Conservation (phyloP, 2,329 filamentous ascomycete species). For the Exophiala xenobiotica region DNA sequence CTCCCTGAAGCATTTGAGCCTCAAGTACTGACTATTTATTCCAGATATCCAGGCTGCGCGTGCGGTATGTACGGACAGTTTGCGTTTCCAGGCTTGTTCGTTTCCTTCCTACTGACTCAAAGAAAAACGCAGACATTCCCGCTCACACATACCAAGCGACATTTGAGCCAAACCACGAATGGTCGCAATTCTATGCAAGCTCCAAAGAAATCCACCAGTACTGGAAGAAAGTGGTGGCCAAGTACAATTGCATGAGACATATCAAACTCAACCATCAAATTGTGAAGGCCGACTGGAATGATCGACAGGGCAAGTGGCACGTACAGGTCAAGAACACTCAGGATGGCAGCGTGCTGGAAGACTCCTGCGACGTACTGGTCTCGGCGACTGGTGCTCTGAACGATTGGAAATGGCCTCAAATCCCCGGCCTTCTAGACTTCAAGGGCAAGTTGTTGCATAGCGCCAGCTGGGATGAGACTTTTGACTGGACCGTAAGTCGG, state of each 20-base stretch:
- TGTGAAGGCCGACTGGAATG: slow-evolving; percentile 55
- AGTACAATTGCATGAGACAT: slow-evolving; percentile 49
- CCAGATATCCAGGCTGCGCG: slow-evolving; percentile 19
- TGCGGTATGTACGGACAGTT: too few species aligned
- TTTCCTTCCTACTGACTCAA: too few species aligned
- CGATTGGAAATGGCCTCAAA: slow-evolving; percentile 35
- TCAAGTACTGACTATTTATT: slow-evolving; percentile 33
- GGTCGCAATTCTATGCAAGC: slow-evolving; percentile 61
- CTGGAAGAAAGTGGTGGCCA: slow-evolving; percentile 7
- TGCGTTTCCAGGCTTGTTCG: too few species aligned
- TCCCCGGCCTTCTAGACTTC: slow-evolving; percentile 38
- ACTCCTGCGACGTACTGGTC: slow-evolving; percentile 29
- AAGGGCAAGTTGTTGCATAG: slow-evolving; percentile 37
- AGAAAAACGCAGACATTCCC: slow-evolving; percentile 10
- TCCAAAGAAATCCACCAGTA: slow-evolving; percentile 18
- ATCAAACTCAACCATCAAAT: slow-evolving; percentile 59
- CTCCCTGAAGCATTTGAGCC: slow-evolving; percentile 12
- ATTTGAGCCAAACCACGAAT: slow-evolving; percentile 66
- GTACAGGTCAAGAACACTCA: slow-evolving; percentile 27
- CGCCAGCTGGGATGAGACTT: slow-evolving; percentile 34
- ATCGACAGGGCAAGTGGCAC: slow-evolving; percentile 35
- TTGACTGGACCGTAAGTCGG: slow-evolving; percentile 29
- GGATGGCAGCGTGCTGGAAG: slow-evolving; percentile 17
- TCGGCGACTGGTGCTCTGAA: slow-evolving; percentile 33
- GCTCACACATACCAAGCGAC: slow-evolving; percentile 66